Base-by-base conservation (phyloP, 2,329 filamentous ascomycete species). In the Coniella lustricola region DNA sequence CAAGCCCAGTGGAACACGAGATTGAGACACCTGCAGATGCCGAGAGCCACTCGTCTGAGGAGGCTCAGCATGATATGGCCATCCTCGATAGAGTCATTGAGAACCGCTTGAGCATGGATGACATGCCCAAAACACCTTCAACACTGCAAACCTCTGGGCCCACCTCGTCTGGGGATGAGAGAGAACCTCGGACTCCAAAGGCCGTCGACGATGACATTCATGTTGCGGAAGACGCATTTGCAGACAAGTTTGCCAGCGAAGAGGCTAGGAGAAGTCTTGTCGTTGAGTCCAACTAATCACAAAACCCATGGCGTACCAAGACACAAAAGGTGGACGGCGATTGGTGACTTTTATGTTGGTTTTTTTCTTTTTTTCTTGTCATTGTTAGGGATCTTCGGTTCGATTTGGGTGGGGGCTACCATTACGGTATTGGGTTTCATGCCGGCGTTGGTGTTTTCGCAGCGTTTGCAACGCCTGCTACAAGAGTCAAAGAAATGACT, bases 171-270 rank as follows among this genome's bases (percentile, higher is more conserved):
- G 54, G 55, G 2, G 59, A 60, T 5, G 59, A 59, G 3, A 53
- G 49, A 12, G 59, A 62, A 44, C 59, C 59, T 3, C 58, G 35
- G n/a, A 62, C 59, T 13, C 59, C 59, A 12, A 53, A 51, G 32
- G 55, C 54, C 22, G 55, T 56, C 18, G 52, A 41, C n/a, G 56
- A 54, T 13, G 49, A 55, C 37, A 22, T 29, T 31, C 7, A 44
- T 31, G 29, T 17, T 18, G 36, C 38, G 35, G 41, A 51, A 29
- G 50, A 49, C 17, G 45, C 20, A 13, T 8, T 36, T 20, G 17
- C 36, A 3, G 36, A 51, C 36, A 49, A 48, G 44, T 16, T 40
- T 20, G 29, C 49, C 13, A 34, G 29, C 16, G 46, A 45, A 14
- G 46, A 51, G 35, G 48, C 38, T n/a, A 46, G 46, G 45, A 16